Evolutionary conservation across 805 yeast genomes (phyloP).

Genomic region (Cyberlindnera japonica): DNA sequence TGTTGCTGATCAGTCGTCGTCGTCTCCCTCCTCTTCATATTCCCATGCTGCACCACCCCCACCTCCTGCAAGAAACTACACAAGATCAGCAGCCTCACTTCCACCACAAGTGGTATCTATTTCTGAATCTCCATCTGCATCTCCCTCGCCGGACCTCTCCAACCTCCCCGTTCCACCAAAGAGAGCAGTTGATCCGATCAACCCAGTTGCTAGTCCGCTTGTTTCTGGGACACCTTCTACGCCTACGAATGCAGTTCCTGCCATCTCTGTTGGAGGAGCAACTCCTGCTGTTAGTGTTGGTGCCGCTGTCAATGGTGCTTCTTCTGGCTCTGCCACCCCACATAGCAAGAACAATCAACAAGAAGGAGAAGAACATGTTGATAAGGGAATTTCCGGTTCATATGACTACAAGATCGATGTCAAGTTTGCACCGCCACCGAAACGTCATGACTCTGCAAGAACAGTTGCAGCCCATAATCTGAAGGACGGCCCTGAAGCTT

Average conservation of each 20-base stretch:
- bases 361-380: conserved; percentile 14
- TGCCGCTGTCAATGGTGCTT: neutral
- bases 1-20: neutral
- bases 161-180: conserved; percentile 21
- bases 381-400: conserved; percentile 32
- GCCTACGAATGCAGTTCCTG: neutral
- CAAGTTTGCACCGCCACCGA: conserved; percentile 34
- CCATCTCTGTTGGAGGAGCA: neutral
- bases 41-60: conserved; percentile 10
- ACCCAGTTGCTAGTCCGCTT: neutral
- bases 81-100: conserved; percentile 7
- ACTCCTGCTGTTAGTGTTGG: conserved; percentile 2
- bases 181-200: neutral
- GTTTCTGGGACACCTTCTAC: neutral
- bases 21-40: too few relatives aligned
- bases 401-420: conserved; percentile 32
- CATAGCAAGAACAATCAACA: neutral
- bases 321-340: neutral
- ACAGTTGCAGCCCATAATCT: neutral
- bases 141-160: conserved; percentile 24
- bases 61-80: conserved; percentile 14
- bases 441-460: conserved; percentile 17
- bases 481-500: neutral
- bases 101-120: conserved; percentile 1
- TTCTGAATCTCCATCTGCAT: conserved; percentile 1